Base-by-base conservation (phyloP, 2,329 filamentous ascomycete species). In the Botrytis cinerea region DNA sequence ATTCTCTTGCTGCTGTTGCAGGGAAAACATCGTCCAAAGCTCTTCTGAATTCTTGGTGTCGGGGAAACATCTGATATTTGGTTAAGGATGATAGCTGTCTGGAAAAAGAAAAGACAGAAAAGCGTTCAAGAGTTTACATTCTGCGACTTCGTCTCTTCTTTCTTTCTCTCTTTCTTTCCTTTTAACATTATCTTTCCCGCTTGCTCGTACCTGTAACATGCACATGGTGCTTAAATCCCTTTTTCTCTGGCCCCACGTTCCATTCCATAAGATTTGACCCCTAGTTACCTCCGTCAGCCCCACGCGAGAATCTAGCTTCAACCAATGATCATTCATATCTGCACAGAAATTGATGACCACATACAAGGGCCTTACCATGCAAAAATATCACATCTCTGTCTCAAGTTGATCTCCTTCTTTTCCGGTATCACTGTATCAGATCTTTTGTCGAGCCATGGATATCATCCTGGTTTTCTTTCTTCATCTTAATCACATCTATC, bases 341-440 rank as follows among this genome's bases (percentile, higher is more conserved):
- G 9, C 16, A 12, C 51, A 54, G 16, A 67, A 28, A 54, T 54
- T 67, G 64, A 67, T 54, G 46, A 67, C 46, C 46, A 28, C 32
- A 67, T 67, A 67, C 32, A 51, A 51, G 63, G 63, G n/a, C 45
- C 32, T 51, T 66, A 67, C 63, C 63, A 67, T 67, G 63, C 46
- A 67, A 35, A 51, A 66, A 10, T 38, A 51, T 67, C 46, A 54
- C 46, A 67, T 40, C 46, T 38, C 25, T 67, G 64, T 67, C 64
- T 67, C 64, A 67, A 54, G 64, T 67, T 67, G 35, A 54, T 54
- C 46, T 54, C 64, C 64, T 67, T 67, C 64, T 54, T 40, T 51
- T 51, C n/a, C 45, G 45, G 28, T 67, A 67, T 51, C 46, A 67
- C 64, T 28, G 64, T 54, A 40, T 67, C 46, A 68, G 46, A 67